Evolutionary conservation across 2,329 filamentous ascomycete species (phyloP).

Genomic region (Apiospora kogelbergensis): DNA sequence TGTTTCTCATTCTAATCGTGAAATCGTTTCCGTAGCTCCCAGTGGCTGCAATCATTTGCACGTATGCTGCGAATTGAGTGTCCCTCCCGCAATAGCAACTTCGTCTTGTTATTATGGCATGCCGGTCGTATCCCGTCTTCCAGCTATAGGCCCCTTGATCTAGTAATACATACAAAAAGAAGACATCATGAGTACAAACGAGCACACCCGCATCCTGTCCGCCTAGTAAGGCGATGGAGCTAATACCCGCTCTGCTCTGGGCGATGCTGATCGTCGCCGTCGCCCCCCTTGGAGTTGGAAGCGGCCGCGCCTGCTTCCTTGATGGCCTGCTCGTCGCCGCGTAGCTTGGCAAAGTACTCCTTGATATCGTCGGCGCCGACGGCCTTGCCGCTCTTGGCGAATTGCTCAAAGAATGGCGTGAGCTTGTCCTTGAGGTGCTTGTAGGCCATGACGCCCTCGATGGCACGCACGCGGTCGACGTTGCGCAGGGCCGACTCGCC

Average conservation of each 20-base stretch:
- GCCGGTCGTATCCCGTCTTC: not conserved
- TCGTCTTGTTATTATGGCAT: not conserved
- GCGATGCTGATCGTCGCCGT: conserved; percentile 29
- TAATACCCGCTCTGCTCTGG: conserved; percentile 56
- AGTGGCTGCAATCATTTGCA: not conserved
- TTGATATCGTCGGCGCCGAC: conserved; percentile 97
- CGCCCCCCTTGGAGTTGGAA: conserved; percentile 25
- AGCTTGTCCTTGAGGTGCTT: conserved; percentile 94
- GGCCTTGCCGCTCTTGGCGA: conserved; percentile 84
- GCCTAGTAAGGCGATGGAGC: not conserved
- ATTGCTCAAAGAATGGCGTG: conserved; percentile 91
- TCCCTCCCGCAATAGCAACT: not conserved
- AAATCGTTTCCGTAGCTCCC: not conserved
- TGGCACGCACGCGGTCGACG: conserved; percentile 88
- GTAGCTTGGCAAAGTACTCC: conserved; percentile 88
- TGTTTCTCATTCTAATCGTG: not conserved
- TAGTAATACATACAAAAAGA: not conserved
- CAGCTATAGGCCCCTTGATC: not conserved
- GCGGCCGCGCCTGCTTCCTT: conserved; percentile 51
- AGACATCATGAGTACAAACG: not conserved
- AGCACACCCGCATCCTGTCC: not conserved
- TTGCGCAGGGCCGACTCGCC: conserved; percentile 91
- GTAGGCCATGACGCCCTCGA: conserved; percentile 97
- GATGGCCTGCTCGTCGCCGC: conserved; percentile 80
- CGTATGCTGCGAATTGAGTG: not conserved